Evolutionary conservation across 2,329 filamentous ascomycete species (phyloP), one percentile per base, ranked within the genome.

Genomic region (Myotisia sp.): DNA sequence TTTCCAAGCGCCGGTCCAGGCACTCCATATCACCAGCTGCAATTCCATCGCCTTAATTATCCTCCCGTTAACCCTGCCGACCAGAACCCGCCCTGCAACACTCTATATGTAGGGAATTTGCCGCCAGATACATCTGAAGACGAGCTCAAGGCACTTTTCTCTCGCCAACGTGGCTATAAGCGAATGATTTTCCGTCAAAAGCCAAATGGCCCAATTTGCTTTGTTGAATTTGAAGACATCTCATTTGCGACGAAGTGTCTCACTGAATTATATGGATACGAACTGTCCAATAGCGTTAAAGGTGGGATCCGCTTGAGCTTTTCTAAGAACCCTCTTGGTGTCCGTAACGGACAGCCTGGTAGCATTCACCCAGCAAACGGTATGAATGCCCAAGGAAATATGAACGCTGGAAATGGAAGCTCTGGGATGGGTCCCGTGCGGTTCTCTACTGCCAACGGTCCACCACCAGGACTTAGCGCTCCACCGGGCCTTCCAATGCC

Each of bases 1-100:
- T 34, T 41, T 14, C 33, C 37, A 3, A 39, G 26, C 41, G 56
- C 61, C 39, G 58, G 58, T 5, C 53, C 61, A 9, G 68, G 64
- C 34, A 59, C 64, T 29, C 63, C 63, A 37, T 78, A 69, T 47
- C 68, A 70, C 43, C 64, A 64, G 23, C 66, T 62, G 35, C 67
- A 72, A 39, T 79, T 66, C 62, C 42, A 69, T 65, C 48, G 61
- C n/a, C 73, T 74, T 42, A 78, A 76, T 40, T 81, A 84, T 42
- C 87, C 87, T 9, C 79, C 86, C 0, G 81, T 83, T 40, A 95
- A 95, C 46, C 87, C 86, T 0, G 86, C 87, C 8, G 87, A 98
- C 51, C 82, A 94, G 57, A 94, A 95, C 47, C 87, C 87, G 1
- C 90, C 90, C 0, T 95, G 90, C 68, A 95, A 98, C 53, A 98